Evolutionary conservation across 257 asterid genomes (phyloP), one percentile per base, ranked within the genome.

Genomic region (Craterostigma plantagineum): DNA sequence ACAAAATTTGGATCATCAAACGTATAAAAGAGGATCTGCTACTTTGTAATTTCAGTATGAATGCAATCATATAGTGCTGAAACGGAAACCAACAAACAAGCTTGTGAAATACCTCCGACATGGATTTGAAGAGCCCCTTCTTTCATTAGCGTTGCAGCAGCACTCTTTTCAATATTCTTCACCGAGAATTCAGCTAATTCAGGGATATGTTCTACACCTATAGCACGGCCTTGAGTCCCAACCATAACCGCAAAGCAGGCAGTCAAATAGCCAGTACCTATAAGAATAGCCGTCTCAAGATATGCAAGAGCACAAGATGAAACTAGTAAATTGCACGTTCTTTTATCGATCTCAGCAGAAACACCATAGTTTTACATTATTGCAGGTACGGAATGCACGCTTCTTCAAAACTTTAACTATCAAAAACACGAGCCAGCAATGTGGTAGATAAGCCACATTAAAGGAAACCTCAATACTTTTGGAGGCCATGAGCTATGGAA

Each of bases 151-250:
- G 80, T 70, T 66, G 93, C 79, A 23, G 95, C 93, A 30, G 79
- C 80, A 62, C 93, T 76, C 54, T 64, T 82, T 55, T 72, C 38
- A 34, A 87, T 67, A 53, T 69, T 87, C 46, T 66, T 54, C 51
- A 79, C 61, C 7, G 95, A 87, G 45, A 65, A 57, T 9, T 63
- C 81, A 34, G 59, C 97, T 74, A 82, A 61, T 57, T 87, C 90
- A 0, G 95, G 95, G 57, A 87, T 82, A 58, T 87, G 97, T 55
- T 87, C 97, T 17, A 87, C 92, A 38, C 97, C 97, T 55, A 87
- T 76, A 43, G 69, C 76, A 54, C 61, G 73, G 13, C 97, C 97
- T 71, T 71, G 73, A n/a, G 82, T 69, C 33, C 97, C 93, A 64
- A 87, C 92, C 97, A 87, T 81, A 45, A 66, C 50, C 40, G 92